Conservation (phyloP, 2,329 filamentous ascomycete species). For the Stemphylium lycopersici region DNA sequence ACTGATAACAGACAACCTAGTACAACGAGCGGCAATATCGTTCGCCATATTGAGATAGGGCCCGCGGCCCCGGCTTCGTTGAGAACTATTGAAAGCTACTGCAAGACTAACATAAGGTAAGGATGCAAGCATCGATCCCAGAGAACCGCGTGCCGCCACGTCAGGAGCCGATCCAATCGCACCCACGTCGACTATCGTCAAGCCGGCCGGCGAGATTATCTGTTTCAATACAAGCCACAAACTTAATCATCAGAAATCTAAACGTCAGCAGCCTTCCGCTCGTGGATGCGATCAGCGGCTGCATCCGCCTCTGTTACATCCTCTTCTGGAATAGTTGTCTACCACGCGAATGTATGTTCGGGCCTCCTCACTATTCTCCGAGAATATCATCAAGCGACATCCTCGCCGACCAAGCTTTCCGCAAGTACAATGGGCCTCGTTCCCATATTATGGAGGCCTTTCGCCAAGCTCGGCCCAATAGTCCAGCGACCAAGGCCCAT, state of each 20-base stretch:
- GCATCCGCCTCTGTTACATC: conserved; percentile 11
- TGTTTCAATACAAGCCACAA: conserved; percentile 18
- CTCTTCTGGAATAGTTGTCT: conserved; percentile 10
- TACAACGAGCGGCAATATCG: conserved; percentile 1
- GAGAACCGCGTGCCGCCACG: conserved; percentile 2
- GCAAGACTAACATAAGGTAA: conserved; percentile 11
- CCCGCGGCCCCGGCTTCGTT: conserved; percentile 4
- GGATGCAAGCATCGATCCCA: conserved; percentile 3
- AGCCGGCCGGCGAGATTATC: neutral
- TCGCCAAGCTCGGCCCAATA: conserved; percentile 4
- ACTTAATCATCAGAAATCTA: conserved; percentile 25
- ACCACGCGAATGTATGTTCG: conserved; percentile 20
- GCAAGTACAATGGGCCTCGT: conserved; percentile 13
- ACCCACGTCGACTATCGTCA: neutral
- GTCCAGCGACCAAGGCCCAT: neutral
- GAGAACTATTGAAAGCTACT: conserved; percentile 13
- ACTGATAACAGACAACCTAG: conserved; percentile 6
- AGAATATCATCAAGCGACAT: conserved; percentile 14
- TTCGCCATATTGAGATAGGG: conserved; percentile 6
- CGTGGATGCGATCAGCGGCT: conserved; percentile 16
- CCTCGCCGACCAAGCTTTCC: conserved; percentile 19
- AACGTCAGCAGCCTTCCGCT: conserved; percentile 4
- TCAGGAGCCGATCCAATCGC: conserved; percentile 14
- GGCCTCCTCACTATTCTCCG: conserved; percentile 34
- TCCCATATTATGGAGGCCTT: conserved; percentile 1